These are phyloP conservation scores for Marasmius tenuissimus DNA, from an alignment of 1,284 basidiomycete species.

Conservation along the genomic window DNA sequence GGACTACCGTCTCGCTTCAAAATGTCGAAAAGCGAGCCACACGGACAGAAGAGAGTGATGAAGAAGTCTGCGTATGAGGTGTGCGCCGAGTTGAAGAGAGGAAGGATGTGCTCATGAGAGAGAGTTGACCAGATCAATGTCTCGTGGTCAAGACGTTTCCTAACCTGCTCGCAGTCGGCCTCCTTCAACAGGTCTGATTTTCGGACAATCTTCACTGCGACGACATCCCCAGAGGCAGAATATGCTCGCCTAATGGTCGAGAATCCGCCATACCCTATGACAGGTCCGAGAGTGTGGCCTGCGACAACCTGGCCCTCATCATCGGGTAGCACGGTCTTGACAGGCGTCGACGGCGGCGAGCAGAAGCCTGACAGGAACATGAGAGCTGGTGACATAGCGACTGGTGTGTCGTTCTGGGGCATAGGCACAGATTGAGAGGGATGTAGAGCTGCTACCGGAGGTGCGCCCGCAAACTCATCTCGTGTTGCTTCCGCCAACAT, in stretches of 20 bases:
- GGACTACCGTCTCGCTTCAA: constrained; percentile 70
- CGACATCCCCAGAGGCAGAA: constrained; percentile 63
- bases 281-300: constrained; percentile 75
- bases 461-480: background rate
- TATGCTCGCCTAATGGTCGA: constrained; percentile 81
- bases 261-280: constrained; percentile 85
- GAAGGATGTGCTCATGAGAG: constrained; percentile 73
- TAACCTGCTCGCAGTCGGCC: constrained; percentile 42
- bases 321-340: constrained; percentile 39
- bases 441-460: background rate
- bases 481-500: background rate
- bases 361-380: constrained; percentile 76
- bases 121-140: constrained; percentile 78
- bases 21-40: constrained; percentile 85
- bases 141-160: constrained; percentile 73
- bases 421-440: constrained; percentile 6
- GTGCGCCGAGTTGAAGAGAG: constrained; percentile 72
- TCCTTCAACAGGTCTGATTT: constrained; percentile 53
- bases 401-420: constrained; percentile 9
- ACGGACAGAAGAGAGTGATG: constrained; percentile 81
- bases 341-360: constrained; percentile 26
- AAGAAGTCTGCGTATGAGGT: constrained; percentile 77
- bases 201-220: constrained; percentile 83
- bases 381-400: constrained; percentile 65
- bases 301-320: constrained; percentile 61